Evolutionary conservation across 2,329 filamentous ascomycete genomes (phyloP).

Genomic region (Penicillium sp.): DNA sequence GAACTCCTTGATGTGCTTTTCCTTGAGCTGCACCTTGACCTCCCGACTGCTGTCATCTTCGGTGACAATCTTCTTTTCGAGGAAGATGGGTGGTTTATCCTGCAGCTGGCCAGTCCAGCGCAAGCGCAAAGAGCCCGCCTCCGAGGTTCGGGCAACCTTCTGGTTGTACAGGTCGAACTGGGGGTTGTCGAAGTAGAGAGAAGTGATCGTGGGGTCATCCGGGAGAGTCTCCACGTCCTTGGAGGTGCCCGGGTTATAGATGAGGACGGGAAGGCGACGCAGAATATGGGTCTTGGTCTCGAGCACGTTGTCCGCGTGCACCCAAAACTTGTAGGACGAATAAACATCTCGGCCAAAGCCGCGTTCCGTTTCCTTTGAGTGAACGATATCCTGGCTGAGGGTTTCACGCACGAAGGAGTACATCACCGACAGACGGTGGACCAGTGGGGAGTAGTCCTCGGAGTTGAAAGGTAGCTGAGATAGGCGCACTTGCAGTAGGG

Average conservation of each 20-base stretch:
- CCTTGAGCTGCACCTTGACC: conserved; percentile 82
- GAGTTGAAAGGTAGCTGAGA: conserved; percentile 92
- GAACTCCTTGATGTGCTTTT: conserved; percentile 89
- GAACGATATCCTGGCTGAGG: conserved; percentile 53
- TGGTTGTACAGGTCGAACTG: conserved; percentile 84
- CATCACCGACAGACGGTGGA: conserved; percentile 89
- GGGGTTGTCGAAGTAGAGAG: conserved; percentile 90
- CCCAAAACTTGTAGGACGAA: conserved; percentile 93
- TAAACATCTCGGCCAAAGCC: conserved; percentile 68
- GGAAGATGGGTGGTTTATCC: conserved; percentile 75
- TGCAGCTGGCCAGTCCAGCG: conserved; percentile 89
- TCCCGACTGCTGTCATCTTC: conserved; percentile 79
- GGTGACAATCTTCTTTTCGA: conserved; percentile 88
- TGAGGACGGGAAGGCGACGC: conserved; percentile 83
- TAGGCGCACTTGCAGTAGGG: conserved; percentile 87
- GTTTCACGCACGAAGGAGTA: conserved; percentile 92
- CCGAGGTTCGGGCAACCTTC: conserved; percentile 76
- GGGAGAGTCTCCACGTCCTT: conserved; percentile 80
- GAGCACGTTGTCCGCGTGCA: conserved; percentile 91
- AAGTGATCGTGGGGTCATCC: conserved; percentile 86
- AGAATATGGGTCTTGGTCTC: conserved; percentile 97
- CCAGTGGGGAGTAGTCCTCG: conserved; percentile 86
- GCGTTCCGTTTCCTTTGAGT: conserved; percentile 58
- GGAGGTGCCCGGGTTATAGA: conserved; percentile 85
- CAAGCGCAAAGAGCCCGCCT: conserved; percentile 81